Base-by-base conservation (phyloP, 176 grass and related monocot genomes). In the Cocos nucifera region DNA sequence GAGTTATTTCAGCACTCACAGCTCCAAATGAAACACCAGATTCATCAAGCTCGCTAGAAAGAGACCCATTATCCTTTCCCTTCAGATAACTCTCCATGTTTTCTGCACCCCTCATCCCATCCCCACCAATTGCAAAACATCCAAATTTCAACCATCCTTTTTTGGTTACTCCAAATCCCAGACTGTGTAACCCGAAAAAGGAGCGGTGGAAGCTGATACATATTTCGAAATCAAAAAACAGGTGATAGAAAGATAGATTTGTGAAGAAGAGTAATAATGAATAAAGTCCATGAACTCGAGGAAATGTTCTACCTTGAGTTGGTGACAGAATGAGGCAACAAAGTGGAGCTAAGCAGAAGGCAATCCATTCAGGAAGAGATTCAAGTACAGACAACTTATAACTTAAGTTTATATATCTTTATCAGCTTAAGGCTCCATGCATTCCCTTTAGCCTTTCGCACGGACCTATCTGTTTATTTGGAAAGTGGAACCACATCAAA, bases 1-100 rank as follows among this genome's bases (percentile, higher is more conserved):
- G 84, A 28, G 93, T 97, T 75, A 91, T 85, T 78, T 97, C 53
- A 52, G 87, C 84, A 69, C 72, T 89, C 24, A 97, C 66, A 49
- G 92, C 88, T 62, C 58, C 23, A 51, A 97, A 87, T 15, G 86
- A 77, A 48, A 65, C 50, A 19, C 24, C 44, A 22, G 76, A 75
- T 26, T 51, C 72, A 70, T 69, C 66, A 6, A 81, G 25, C 53
- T 66, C 69, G 54, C 67, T 66, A 17, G 73, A 79, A 75, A 73
- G 17, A 66, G 93, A 61, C 15, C 87, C 93, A 59, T 97, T 97
- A 50, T 72, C 76, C 32, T 17, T 79, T 48, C 69, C 65, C 48
- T 75, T 84, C 23, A 82, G n/a, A 49, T 62, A 66, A 58, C 80
- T 71, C 32, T 79, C 73, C 10, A 81, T 44, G 65, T 50, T 49